A percentile compares a stretch with the other conserved stretches of the same genome.
Conservation (phyloP, 345 rosid species). For the Acer saccharum region DNA sequence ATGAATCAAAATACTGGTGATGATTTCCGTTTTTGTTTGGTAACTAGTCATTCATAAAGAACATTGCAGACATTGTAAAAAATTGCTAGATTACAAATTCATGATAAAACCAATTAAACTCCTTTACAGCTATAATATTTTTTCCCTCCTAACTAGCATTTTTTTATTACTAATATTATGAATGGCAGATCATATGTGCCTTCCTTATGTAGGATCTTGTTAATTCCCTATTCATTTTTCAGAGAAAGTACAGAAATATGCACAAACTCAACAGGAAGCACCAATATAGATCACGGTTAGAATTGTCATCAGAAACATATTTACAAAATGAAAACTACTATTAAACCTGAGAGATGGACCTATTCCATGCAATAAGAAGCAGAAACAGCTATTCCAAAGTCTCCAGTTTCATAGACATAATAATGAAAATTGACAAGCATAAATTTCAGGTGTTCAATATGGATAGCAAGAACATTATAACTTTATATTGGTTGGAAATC, state of each 20-base stretch:
- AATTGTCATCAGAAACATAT: not conserved
- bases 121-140: not conserved
- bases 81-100: not conserved
- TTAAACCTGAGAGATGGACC: not conserved
- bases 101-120: not conserved
- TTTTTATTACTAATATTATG: not conserved
- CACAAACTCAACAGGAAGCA: not conserved
- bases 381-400: not conserved
- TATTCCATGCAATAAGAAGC: not conserved
- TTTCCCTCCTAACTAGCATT: not conserved
- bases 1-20: not conserved
- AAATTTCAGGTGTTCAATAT: not conserved
- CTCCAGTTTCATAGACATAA: not conserved
- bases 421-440: conserved; percentile 1
- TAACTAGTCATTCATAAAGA: not conserved
- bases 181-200: not conserved
- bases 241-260: not conserved
- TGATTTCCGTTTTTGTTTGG: not conserved
- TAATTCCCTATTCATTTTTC: not conserved
- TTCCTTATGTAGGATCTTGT: not conserved
- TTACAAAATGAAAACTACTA: not conserved
- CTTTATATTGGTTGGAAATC: not conserved
- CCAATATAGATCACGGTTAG: conserved; percentile 3
- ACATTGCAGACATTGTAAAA: not conserved
- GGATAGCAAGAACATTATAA: not conserved